A percentile compares a stretch with the other conserved stretches of the same genome.
Evolutionary conservation across 179 eudicot species (phyloP).

Genomic region (Nepenthes alata): DNA sequence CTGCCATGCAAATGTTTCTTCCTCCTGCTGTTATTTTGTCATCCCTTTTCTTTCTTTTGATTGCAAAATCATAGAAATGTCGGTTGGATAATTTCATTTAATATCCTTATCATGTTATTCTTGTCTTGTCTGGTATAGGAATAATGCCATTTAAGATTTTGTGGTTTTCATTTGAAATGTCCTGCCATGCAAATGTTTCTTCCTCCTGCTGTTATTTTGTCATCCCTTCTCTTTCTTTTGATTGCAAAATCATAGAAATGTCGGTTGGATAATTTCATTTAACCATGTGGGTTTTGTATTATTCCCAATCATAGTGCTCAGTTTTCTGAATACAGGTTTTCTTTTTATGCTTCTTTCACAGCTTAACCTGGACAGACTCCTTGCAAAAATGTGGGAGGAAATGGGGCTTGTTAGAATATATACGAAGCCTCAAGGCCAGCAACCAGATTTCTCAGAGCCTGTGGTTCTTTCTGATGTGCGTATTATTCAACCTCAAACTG

Average conservation of each 20-base stretch:
- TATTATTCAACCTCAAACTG: constrained; percentile 4
- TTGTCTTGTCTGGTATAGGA: background rate
- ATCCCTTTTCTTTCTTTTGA: too few species aligned
- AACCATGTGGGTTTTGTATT: too few species aligned
- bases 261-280: too few species aligned
- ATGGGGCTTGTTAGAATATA: constrained; percentile 99
- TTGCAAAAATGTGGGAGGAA: constrained; percentile 94
- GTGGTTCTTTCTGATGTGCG: constrained; percentile 90
- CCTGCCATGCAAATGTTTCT: too few species aligned
- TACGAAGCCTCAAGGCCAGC: constrained; percentile 99
- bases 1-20: too few species aligned
- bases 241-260: too few species aligned
- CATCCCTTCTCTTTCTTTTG: too few species aligned
- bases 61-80: too few species aligned
- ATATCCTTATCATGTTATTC: background rate
- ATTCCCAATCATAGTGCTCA: background rate
- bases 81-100: background rate
- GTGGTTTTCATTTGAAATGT: too few species aligned
- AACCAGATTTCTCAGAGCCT: constrained; percentile 93
- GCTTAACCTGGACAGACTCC: constrained; percentile 90
- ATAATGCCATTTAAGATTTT: too few species aligned
- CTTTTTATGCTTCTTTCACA: constrained; percentile 28
- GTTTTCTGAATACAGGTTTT: background rate
- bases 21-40: too few species aligned
- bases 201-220: too few species aligned